Evolutionary conservation across 345 rosid genomes (phyloP).

Genomic region (Iberis pinnata): DNA sequence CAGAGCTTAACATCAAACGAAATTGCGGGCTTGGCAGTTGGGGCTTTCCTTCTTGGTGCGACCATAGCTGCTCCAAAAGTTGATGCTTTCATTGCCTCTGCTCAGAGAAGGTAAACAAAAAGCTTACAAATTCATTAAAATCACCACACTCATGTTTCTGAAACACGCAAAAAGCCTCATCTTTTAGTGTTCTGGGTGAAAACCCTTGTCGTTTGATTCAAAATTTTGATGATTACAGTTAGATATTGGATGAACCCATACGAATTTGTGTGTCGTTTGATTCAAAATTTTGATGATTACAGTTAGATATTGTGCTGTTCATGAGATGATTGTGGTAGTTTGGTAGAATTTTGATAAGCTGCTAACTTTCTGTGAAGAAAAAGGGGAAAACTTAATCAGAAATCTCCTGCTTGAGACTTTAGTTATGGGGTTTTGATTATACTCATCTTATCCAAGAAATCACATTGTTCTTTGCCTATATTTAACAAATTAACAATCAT

Average conservation of each 20-base stretch:
- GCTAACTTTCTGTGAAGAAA: not conserved
- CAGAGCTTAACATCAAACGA: conserved; percentile 58
- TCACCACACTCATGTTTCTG: not conserved
- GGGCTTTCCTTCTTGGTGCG: conserved; percentile 52
- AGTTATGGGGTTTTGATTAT: too few species aligned
- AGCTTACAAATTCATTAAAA: not conserved
- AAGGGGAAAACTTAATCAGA: conserved; percentile 1
- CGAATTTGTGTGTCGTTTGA: conserved; percentile 1
- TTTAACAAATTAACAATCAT: not conserved
- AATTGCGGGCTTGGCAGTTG: conserved; percentile 66
- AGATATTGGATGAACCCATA: not conserved
- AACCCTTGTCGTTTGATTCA: conserved; percentile 3
- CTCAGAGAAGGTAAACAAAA: conserved; percentile 52
- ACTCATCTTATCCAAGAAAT: too few species aligned
- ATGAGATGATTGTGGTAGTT: conserved; percentile 2
- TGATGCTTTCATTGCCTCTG: conserved; percentile 63
- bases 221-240: not conserved
- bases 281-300: not conserved
- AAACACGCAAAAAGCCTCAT: too few species aligned
- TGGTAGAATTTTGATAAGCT: not conserved
- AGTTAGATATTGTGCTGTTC: not conserved
- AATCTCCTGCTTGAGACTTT: not conserved
- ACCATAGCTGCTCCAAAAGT: conserved; percentile 62
- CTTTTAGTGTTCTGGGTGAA: too few species aligned
- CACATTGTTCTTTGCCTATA: not conserved